Percentiles rank a stretch among this genome's conserved stretches.
These are phyloP conservation scores for Tephrocybe rancida DNA, from an alignment of 768 basidiomycete genomes.

Conservation along the genomic window DNA sequence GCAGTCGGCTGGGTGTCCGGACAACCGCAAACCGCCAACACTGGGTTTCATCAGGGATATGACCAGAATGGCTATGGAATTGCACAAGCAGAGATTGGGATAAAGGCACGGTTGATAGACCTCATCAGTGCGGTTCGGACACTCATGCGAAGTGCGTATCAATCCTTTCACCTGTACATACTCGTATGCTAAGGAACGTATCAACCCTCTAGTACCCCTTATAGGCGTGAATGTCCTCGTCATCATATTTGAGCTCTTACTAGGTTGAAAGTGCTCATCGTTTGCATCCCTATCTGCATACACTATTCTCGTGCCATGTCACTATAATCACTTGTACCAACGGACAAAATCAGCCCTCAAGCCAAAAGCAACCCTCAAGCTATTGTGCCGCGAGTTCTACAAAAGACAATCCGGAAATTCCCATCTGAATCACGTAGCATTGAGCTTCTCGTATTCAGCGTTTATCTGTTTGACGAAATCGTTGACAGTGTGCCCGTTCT, in stretches of 20 bases:
- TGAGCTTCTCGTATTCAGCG: slow-evolving; percentile 69
- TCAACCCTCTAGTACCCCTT: slow-evolving; percentile 71
- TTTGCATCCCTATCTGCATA: background rate
- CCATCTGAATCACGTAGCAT: slow-evolving; percentile 26
- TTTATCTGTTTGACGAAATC: slow-evolving; percentile 84
- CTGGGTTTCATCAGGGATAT: slow-evolving; percentile 66
- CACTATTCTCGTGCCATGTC: slow-evolving; percentile 5
- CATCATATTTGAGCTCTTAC: slow-evolving; percentile 82
- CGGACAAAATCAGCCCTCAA: background rate
- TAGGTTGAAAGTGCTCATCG: slow-evolving; percentile 41
- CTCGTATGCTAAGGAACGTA: slow-evolving; percentile 2
- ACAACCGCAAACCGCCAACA: slow-evolving; percentile 56
- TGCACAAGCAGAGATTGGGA: slow-evolving; percentile 59
- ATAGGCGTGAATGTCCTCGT: slow-evolving; percentile 87
- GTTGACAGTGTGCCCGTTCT: slow-evolving; percentile 73
- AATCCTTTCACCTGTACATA: slow-evolving; percentile 13
- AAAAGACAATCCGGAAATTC: background rate
- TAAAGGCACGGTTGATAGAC: slow-evolving; percentile 88
- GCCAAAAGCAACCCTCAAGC: too few species aligned
- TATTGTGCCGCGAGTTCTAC: background rate
- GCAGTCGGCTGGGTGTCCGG: slow-evolving; percentile 85
- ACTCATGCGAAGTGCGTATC: slow-evolving; percentile 90
- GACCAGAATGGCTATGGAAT: slow-evolving; percentile 64
- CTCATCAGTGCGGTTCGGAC: slow-evolving; percentile 95
- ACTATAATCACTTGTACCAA: slow-evolving; percentile 12